A percentile compares a stretch with the other conserved stretches of the same genome.
Conservation (phyloP, 23 red algal species). For the Gracilaria gracilis region DNA sequence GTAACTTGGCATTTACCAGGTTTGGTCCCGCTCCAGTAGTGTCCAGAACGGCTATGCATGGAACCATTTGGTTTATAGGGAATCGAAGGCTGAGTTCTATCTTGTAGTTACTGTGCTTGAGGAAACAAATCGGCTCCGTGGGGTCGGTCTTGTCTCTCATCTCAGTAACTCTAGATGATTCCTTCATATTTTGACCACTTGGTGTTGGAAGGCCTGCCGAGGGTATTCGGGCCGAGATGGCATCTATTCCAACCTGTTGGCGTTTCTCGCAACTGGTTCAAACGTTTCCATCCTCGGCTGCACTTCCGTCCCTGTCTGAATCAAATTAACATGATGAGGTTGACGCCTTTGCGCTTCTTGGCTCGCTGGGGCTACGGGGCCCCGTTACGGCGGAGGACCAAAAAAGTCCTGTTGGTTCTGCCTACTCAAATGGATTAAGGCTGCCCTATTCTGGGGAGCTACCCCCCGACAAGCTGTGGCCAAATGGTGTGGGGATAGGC, state of each 20-base stretch:
- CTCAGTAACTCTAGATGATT: background rate
- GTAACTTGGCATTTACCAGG: background rate
- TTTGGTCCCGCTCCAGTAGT: background rate
- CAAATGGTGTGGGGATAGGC: too few relatives aligned
- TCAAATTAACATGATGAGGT: background rate
- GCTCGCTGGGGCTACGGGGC: too few relatives aligned
- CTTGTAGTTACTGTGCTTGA: slow-evolving; percentile 16
- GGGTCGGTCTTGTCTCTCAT: background rate
- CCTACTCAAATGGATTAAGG: too few relatives aligned
- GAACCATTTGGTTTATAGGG: slow-evolving; percentile 10
- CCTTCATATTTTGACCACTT: background rate
- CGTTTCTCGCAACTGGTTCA: slow-evolving; percentile 18
- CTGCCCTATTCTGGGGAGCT: too few relatives aligned
- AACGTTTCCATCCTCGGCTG: too few relatives aligned
- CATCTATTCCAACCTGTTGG: background rate
- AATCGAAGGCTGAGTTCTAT: background rate
- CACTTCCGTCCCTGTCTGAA: background rate
- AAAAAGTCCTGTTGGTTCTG: too few relatives aligned
- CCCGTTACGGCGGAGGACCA: too few relatives aligned
- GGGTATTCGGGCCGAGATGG: background rate
- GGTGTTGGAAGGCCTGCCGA: background rate
- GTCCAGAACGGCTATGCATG: background rate
- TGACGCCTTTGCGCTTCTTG: too few relatives aligned
- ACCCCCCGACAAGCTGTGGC: too few relatives aligned
- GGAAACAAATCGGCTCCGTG: too few relatives aligned